phyloP scores from a whole-genome alignment of 2,329 filamentous ascomycete genomes.

The Sclerotinia trifoliorum region DNA sequence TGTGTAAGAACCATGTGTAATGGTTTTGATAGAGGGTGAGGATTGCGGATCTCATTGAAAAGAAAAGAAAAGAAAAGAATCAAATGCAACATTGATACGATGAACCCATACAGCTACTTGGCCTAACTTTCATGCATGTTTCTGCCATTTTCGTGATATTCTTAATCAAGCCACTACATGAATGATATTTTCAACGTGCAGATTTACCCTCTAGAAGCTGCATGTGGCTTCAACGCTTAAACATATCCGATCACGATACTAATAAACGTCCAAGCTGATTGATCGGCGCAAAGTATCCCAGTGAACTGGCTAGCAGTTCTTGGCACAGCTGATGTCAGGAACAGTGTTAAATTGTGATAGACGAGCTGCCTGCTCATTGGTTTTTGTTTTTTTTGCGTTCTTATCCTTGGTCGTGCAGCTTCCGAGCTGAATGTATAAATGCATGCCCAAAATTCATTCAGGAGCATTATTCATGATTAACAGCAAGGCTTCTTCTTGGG shows the following conservation, averaged over 20 bases:
- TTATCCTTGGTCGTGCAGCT: background rate
- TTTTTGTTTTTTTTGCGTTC: background rate
- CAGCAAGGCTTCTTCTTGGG: background rate
- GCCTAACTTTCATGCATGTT: background rate
- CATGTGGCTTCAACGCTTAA: slow-evolving; percentile 12
- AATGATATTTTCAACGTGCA: background rate
- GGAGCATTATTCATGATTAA: background rate
- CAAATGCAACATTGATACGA: background rate
- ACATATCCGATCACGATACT: background rate
- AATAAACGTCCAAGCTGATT: background rate
- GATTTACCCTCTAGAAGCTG: background rate
- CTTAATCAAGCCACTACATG: background rate
- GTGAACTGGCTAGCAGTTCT: background rate
- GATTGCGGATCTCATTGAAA: background rate
- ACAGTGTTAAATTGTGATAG: slow-evolving; percentile 13
- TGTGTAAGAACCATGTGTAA: slow-evolving; percentile 2
- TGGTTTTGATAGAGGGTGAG: background rate
- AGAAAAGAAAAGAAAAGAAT: too few species aligned
- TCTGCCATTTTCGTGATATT: background rate
- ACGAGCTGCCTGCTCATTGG: slow-evolving; percentile 14
- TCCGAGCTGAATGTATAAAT: slow-evolving; percentile 13
- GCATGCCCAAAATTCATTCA: background rate
- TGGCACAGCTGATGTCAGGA: slow-evolving; percentile 20
- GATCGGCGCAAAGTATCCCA: background rate
- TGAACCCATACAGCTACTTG: background rate